phyloP scores from a whole-genome alignment of 768 basidiomycete genomes.

The Russula earlei region DNA sequence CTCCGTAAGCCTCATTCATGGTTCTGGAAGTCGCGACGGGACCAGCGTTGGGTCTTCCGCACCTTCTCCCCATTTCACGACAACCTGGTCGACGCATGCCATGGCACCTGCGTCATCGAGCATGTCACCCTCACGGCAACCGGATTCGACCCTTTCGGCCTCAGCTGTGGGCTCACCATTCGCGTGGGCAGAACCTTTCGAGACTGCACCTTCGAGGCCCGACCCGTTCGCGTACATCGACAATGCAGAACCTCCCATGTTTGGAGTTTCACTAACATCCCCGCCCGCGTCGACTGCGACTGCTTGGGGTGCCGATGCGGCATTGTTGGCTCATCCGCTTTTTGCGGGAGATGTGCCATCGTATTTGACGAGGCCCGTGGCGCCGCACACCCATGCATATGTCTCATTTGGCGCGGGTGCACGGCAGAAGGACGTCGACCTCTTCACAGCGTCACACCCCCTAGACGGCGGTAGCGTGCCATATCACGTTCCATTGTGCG shows the following conservation, averaged over 20 bases:
- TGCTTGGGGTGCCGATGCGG: slow-evolving; percentile 1
- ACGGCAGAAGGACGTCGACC: slow-evolving; percentile 77
- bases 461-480: slow-evolving; percentile 59
- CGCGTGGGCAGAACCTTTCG: background rate
- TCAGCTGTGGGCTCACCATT: background rate
- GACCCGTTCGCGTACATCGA: slow-evolving; percentile 24
- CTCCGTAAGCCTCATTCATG: background rate
- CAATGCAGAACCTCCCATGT: background rate
- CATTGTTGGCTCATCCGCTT: slow-evolving; percentile 23
- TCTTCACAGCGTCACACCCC: slow-evolving; percentile 58
- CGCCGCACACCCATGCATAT: slow-evolving; percentile 63
- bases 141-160: slow-evolving; percentile 4
- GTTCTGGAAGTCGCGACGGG: background rate
- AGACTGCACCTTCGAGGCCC: slow-evolving; percentile 3
- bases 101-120: slow-evolving; percentile 7
- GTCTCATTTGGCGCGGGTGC: slow-evolving; percentile 84
- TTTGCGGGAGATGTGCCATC: slow-evolving; percentile 24
- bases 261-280: background rate
- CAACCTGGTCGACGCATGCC: slow-evolving; percentile 16
- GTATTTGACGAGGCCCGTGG: slow-evolving; percentile 36
- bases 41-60: background rate
- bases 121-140: slow-evolving; percentile 1
- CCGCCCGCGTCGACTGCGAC: background rate
- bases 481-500: slow-evolving; percentile 54
- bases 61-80: background rate